phyloP scores from a whole-genome alignment of 2,329 filamentous ascomycete genomes.

The Colletotrichum godetiae region DNA sequence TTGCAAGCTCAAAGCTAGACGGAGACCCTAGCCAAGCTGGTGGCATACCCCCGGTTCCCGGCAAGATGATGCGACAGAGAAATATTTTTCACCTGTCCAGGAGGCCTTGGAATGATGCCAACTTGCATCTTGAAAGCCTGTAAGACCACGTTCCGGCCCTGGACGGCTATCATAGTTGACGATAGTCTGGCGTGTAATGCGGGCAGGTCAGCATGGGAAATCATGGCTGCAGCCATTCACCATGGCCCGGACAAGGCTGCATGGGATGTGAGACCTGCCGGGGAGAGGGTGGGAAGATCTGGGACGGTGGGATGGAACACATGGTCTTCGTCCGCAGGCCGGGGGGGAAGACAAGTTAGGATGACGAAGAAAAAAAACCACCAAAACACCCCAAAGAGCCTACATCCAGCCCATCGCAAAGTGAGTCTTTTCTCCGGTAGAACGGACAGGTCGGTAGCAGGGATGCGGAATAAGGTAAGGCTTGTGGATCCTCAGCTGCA shows the following conservation, averaged over 20 bases:
- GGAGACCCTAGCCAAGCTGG: constrained; percentile 28
- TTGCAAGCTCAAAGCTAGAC: constrained; percentile 33
- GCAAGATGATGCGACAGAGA: constrained; percentile 4
- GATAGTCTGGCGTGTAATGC: neutral
- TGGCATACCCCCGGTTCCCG: constrained; percentile 14
- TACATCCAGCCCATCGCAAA: neutral
- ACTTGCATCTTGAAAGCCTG: constrained; percentile 15
- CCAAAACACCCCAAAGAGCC: neutral
- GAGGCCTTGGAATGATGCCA: constrained; percentile 32
- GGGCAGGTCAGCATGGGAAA: neutral
- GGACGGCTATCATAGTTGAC: neutral
- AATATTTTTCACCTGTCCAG: neutral
- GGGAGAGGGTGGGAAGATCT: constrained; percentile 8
- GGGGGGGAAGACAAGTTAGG: neutral
- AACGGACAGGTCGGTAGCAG: constrained; percentile 9
- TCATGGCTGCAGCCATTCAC: neutral
- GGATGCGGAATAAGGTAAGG: constrained; percentile 34
- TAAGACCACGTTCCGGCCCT: constrained; percentile 2
- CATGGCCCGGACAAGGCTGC: constrained; percentile 20
- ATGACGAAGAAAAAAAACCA: neutral
- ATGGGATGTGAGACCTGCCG: constrained; percentile 15
- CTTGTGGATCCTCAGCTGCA: constrained; percentile 31
- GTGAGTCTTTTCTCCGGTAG: neutral
- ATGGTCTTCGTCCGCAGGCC: neutral
- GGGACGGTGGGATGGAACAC: constrained; percentile 5